These are phyloP conservation scores for Picochlorum sp. DNA, from an alignment of 139 green algal genomes.

Conservation along the genomic window DNA sequence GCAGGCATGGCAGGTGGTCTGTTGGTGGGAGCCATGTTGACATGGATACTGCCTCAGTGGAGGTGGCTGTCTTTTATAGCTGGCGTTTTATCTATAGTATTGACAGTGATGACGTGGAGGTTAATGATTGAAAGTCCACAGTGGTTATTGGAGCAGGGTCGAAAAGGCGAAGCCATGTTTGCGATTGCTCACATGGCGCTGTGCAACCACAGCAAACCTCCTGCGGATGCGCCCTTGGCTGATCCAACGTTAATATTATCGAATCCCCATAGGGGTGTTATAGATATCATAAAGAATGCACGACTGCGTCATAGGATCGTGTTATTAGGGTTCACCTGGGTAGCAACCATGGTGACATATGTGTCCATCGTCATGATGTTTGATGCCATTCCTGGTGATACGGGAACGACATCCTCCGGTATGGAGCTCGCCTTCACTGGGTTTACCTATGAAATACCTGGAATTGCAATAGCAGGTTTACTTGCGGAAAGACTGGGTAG, in stretches of 20 bases:
- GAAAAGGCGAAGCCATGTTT: conserved; percentile 45
- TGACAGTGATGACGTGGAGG: conserved; percentile 13
- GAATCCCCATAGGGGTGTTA: conserved; percentile 24
- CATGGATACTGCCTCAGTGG: conserved; percentile 39
- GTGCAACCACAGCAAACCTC: conserved; percentile 41
- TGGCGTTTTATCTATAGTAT: conserved; percentile 20
- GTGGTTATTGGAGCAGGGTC: conserved; percentile 50
- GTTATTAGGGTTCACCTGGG: conserved; percentile 13
- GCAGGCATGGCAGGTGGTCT: conserved; percentile 20
- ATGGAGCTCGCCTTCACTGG: conserved; percentile 23
- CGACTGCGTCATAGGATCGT: conserved; percentile 27
- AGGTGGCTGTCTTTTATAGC: conserved; percentile 29
- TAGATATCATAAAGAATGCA: conserved; percentile 23
- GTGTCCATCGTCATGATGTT: conserved; percentile 8
- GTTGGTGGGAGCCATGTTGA: conserved; percentile 30
- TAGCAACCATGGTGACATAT: conserved; percentile 7
- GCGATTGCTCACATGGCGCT: conserved; percentile 38
- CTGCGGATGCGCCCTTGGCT: conserved; percentile 34
- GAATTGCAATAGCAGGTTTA: conserved; percentile 16
- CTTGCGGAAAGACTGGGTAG: conserved; percentile 28
- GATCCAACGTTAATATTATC: conserved; percentile 10
- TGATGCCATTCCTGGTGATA: conserved; percentile 1
- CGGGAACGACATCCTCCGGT: not conserved
- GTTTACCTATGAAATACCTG: conserved; percentile 32
- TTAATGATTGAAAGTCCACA: conserved; percentile 44